Base-by-base conservation (phyloP, 306 rosid species). In the Quercus gilva region DNA sequence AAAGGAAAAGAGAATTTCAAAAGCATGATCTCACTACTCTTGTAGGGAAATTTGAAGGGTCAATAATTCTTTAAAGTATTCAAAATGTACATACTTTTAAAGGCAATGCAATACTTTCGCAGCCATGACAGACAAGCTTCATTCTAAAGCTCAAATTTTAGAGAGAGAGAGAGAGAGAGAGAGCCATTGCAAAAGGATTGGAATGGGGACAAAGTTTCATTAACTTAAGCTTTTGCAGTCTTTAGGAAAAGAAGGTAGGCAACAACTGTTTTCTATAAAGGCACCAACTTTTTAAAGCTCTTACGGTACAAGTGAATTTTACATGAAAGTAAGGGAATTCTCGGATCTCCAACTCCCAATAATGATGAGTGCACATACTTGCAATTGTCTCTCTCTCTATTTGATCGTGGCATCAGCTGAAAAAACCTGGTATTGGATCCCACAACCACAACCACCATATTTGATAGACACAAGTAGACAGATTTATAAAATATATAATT, bases 251-350 rank as follows among this genome's bases (percentile, higher is more conserved):
- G 69, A 87, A 79, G 82, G 85, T 53, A 78, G 82, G 53, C 72
- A 76, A 84, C 37, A 73, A 73, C 69, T 81, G 60, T 69, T 53
- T 71, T 28, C 45, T 69, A 85, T 71, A 78, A 81, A 83, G 73
- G 76, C 83, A 82, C 83, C 85, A 57, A 64, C 85, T 89, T 80
- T 79, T 84, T 70, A 37, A 84, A 74, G 80, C 77, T 77, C 76
- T 82, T 70, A 78, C 69, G 60, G 64, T 86, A 64, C 74, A 89
- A 79, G 83, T 74, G 79, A 84, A 21, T 79, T 86, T 88, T 89
- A 83, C 90, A 85, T 87, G 93, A 91, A 93, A 93, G 97, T 87
- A 87, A 87, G 93, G 90, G 91, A 91, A 74, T 87, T 90, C 97
- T 93, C 67, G 82, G 89, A 86, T 83, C 89, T 81, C 85, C 87